Conservation (phyloP, 164 flowering plant species). For the Akebia trifoliata region DNA sequence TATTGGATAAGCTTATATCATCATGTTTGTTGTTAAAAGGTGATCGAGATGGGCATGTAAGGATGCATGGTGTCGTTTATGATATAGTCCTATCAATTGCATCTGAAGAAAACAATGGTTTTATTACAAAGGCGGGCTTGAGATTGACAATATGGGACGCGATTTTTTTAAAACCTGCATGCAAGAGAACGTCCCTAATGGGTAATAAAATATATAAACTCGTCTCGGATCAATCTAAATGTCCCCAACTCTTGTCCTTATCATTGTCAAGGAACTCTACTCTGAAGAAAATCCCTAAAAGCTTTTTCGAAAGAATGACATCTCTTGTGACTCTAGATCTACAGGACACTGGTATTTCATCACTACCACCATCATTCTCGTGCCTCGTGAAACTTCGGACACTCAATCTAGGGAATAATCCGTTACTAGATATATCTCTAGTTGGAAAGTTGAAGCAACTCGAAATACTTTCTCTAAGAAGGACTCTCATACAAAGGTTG, state of each 20-base stretch:
- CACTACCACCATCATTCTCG: not conserved
- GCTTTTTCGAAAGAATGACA: not conserved
- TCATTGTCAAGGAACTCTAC: not conserved
- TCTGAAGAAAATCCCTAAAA: not conserved
- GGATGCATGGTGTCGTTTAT: constrained; percentile 11
- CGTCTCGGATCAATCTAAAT: not conserved
- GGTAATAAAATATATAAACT: not conserved
- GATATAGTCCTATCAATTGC: constrained; percentile 10
- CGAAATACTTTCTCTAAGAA: not conserved
- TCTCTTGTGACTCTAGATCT: not conserved
- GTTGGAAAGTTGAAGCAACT: not conserved
- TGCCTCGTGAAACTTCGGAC: not conserved
- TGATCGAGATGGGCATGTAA: not conserved
- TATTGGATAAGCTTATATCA: constrained; percentile 5
- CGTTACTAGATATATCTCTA: not conserved
- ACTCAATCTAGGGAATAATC: not conserved
- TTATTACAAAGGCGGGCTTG: not conserved
- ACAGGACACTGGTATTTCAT: not conserved
- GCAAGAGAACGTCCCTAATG: not conserved
- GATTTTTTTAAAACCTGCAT: not conserved
- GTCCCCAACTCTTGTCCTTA: not conserved
- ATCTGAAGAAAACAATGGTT: not conserved
- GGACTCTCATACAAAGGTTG: not conserved
- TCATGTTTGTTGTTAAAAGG: constrained; percentile 2
- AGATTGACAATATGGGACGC: not conserved